Conservation (phyloP, 2,329 filamentous ascomycete species). For the Acephala macrosclerotiorum region DNA sequence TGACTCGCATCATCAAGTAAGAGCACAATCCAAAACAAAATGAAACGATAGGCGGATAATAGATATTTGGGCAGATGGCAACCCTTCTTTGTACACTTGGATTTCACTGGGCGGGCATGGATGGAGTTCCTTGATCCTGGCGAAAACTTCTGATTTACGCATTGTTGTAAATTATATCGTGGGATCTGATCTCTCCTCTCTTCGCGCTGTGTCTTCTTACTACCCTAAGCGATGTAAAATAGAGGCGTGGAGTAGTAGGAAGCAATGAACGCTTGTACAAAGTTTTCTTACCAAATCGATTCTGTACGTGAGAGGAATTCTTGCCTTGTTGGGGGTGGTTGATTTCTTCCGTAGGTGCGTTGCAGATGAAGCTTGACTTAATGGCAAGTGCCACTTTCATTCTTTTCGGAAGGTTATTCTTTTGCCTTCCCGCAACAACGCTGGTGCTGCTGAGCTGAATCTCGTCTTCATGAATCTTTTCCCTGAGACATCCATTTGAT, state of each 20-base stretch:
- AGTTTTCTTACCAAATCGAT: background rate
- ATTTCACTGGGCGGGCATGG: constrained; percentile 24
- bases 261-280: constrained; percentile 12
- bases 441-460: too few relatives aligned
- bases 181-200: constrained; percentile 31
- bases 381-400: too few relatives aligned
- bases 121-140: constrained; percentile 34
- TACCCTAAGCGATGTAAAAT: constrained; percentile 4
- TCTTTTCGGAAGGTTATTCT: too few relatives aligned
- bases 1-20: constrained; percentile 72
- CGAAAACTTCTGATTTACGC: constrained; percentile 26
- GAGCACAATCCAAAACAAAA: constrained; percentile 7
- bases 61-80: constrained; percentile 21
- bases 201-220: constrained; percentile 37
- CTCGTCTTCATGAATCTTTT: too few relatives aligned
- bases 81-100: constrained; percentile 36
- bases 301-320: too few relatives aligned
- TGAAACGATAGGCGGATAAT: constrained; percentile 11
- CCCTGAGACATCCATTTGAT: too few relatives aligned
- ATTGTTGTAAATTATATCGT: constrained; percentile 32
- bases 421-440: too few relatives aligned
- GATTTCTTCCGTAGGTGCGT: too few relatives aligned
- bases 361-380: too few relatives aligned
- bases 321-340: too few relatives aligned
- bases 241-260: constrained; percentile 7